Base-by-base conservation (phyloP, 2,329 filamentous ascomycete genomes). In the Thelonectria rubi region DNA sequence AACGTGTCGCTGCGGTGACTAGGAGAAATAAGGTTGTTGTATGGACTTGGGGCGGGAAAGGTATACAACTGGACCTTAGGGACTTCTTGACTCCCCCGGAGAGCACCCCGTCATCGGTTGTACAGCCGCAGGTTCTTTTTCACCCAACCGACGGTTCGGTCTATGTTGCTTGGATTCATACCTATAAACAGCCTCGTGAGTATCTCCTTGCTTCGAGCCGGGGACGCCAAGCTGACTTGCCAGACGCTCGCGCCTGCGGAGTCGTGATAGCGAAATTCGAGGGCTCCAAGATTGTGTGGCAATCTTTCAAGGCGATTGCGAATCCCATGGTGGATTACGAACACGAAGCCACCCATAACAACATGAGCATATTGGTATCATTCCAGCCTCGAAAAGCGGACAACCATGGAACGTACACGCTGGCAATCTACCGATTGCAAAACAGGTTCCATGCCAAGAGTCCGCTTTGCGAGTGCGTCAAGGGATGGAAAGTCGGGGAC, bases 1-100 rank as follows among this genome's bases (percentile, higher is more conserved):
- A 69, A 15, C 62, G 56, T 10, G 60, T 66, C 2, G 69, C 60
- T 1, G 53, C 71, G n/a, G 64, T 71, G 9, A 71, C 70, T 1
- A 50, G n/a, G 10, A 61, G 65, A n/a, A 58, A 59, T 0, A 54
- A 64, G 5, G 58, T 75, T 15, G 32, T 74, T 26, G 14, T 60
- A 15, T 74, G 69, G 55, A 42, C 42, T 3, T 74, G 71, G 70
- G 57, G 48, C 1, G 69, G 64, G 2, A 62, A 48, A 3, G 59
- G 66, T 2, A 45, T 42, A 0, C 64, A 72, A 12, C 51, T 75
- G 2, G 60, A 69, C 14, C 42, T 62, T 3, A 24, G 32, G 7
- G 43, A 57, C 8, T 12, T 66, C 5, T 20, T 63, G 10, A 45
- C 26, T 12, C 65, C 51, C n/a, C 4, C 47, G 7, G 51, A 54